Conservation (phyloP, 306 rosid genomes). For the Sicyos edulis region DNA sequence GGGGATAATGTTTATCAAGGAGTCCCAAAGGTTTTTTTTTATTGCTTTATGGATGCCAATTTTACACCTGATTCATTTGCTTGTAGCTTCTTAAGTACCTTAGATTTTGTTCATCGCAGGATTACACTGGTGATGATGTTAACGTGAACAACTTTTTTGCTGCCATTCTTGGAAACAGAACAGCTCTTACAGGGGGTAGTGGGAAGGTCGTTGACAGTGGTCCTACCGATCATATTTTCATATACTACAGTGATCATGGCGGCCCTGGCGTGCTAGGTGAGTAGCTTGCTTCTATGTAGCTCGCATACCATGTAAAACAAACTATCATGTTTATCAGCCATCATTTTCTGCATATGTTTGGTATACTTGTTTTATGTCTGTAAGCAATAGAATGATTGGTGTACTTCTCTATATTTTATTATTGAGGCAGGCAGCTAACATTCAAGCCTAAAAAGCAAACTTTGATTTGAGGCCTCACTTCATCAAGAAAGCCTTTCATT, state of each 20-base stretch:
- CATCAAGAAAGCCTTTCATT: background rate
- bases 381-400: background rate
- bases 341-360: background rate
- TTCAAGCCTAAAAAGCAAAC: no score
- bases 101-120: conserved; percentile 42
- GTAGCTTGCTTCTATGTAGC: conserved; percentile 24
- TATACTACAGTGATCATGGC: conserved; percentile 81
- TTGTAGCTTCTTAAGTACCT: conserved; percentile 5
- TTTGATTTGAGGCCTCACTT: background rate
- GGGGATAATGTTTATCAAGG: conserved; percentile 85
- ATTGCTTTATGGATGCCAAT: background rate
- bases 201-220: conserved; percentile 95
- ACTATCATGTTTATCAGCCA: conserved; percentile 2
- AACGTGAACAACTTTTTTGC: conserved; percentile 62
- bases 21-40: conserved; percentile 72
- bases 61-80: background rate
- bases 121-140: conserved; percentile 74
- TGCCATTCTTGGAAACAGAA: conserved; percentile 75
- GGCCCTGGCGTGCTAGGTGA: conserved; percentile 98
- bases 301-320: background rate
- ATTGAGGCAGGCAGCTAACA: background rate
- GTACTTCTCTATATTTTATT: background rate
- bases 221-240: conserved; percentile 84
- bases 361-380: background rate
- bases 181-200: conserved; percentile 79